Evolutionary conservation across 225 moss, liverwort and hornwort genomes (phyloP), one percentile per base, ranked within the genome.

Genomic region (Thuidium tamariscinum): DNA sequence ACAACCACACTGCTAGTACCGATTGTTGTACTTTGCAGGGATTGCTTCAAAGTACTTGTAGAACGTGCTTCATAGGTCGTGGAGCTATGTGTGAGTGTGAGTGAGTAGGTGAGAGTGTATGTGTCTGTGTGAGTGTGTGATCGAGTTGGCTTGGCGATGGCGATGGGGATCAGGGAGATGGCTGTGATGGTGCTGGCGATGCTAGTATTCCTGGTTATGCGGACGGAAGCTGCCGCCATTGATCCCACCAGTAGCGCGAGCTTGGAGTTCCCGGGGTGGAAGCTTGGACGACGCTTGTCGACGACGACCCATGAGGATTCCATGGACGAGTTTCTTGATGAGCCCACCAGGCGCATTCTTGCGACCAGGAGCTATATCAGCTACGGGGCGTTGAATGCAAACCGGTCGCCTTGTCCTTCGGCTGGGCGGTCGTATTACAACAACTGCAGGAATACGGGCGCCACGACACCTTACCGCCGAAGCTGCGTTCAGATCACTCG

Each of bases 361-460:
- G 48, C 79, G 52, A 16, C 84, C 62, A n/a, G 3, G 27, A 27
- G 0, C 12, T 84, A 85, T 23, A 46, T 88, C 16, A 80, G 79
- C 37, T 88, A 88, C 26, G 84, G 84, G 32, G 88, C 84, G 42
- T 80, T 88, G 84, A 66, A 17, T 37, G 62, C 48, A 6, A 88
- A 88, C 42, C 84, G 80, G 30, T 34, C 84, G 64, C 88, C 88
- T 11, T 88, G 88, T 36, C 18, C 84, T 5, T 74, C 84, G 16
- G n/a, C 88, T 42, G 88, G 88, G 27, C 54, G 74, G 63, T 84
- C 88, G 36, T 88, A 88, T 39, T 88, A 88, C 84, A 85, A 23
- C 55, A 84, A 1, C 64, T 88, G 88, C 80, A 3, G 9, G 5
- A 79, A 20, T 34, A 12, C 63, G 14, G 84, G 88, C 18, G 19